Evolutionary conservation across 129 eudicot species (phyloP), one percentile per base, ranked within the genome.

Genomic region (Escallonia rubra): DNA sequence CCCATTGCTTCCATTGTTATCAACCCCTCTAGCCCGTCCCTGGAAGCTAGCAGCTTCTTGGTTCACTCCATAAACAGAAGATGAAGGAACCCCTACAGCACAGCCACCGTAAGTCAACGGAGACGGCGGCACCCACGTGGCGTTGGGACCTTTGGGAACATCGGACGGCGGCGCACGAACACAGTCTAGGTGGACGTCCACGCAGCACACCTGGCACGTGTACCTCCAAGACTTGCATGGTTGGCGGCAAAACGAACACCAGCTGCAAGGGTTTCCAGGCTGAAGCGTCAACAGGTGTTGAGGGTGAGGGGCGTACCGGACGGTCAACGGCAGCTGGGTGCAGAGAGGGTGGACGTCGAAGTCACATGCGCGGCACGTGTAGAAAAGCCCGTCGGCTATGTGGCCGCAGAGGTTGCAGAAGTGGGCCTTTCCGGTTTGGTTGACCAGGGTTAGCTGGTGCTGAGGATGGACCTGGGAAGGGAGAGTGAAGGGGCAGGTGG

Each of bases 321-420:
- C 63, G 8, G 42, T 13, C n/a, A 49, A 3, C 1, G 66, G 67
- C 1, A 59, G 57, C 5, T 45, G 66, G 13, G 59, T 47, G 49
- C 74, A 70, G 5, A 70, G 66, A 45, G 74, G 74, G 47, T 70
- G 74, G 10, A 70, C 16, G 56, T 70, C 74, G 10, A 70, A 13
- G 43, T 59, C 45, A 40, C 74, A 70, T 6, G 13, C 59, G 12
- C 13, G 45, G 66, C 74, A 70, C 49, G 74, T 58, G 40, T 70
- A 70, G 67, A 70, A 70, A 2, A 70, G 38, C 41, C 74, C 74
- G 4, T 59, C 39, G 48, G 59, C 67, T 40, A 70, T 47, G 67
- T 60, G 41, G 8, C 74, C 66, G 34, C 74, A 70, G 12, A 70
- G 59, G n/a, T 70, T 63, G 41, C 74, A 70, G 39, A 48, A 59